These are phyloP conservation scores for Endotrypanum monterogeii DNA, from an alignment of 208 protist genomes.

Conservation along the genomic window DNA sequence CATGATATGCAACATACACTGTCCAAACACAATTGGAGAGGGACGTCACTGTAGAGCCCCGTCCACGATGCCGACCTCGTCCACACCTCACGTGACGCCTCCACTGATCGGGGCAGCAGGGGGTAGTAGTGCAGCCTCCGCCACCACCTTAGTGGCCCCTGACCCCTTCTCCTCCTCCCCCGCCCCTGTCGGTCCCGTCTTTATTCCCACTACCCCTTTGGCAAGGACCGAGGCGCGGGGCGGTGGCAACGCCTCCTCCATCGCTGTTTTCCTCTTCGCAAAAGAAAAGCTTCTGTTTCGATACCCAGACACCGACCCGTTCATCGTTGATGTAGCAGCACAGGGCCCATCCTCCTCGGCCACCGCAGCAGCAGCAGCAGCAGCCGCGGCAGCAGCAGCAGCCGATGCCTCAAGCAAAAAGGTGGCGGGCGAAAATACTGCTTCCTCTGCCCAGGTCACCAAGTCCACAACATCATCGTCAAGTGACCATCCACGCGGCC, in stretches of 20 bases:
- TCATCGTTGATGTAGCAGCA: conserved; percentile 44
- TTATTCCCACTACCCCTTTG: neutral
- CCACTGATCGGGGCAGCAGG: neutral
- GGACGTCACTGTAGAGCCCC: too few relatives aligned
- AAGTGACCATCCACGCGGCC: conserved; percentile 13
- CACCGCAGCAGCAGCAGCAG: neutral
- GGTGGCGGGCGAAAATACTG: neutral
- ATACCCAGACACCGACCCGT: conserved; percentile 75
- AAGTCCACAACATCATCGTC: neutral
- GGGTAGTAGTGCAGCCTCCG: neutral
- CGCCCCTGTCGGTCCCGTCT: too few relatives aligned
- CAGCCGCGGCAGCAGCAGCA: conserved; percentile 5
- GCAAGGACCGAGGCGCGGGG: neutral
- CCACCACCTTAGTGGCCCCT: neutral
- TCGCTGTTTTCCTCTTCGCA: conserved; percentile 81
- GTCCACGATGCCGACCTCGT: neutral
- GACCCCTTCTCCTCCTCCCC: conserved; percentile 1
- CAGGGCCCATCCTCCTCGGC: conserved; percentile 7
- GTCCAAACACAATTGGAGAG: neutral
- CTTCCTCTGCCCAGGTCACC: conserved; percentile 1
- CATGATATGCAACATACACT: neutral
- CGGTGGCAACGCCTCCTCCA: conserved; percentile 8
- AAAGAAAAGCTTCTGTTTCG: conserved; percentile 82
- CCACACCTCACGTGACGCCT: neutral
- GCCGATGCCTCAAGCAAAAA: conserved; percentile 4